Evolutionary conservation across 2,329 filamentous ascomycete species (phyloP).

Genomic region (Akanthomyces uredinophilus): DNA sequence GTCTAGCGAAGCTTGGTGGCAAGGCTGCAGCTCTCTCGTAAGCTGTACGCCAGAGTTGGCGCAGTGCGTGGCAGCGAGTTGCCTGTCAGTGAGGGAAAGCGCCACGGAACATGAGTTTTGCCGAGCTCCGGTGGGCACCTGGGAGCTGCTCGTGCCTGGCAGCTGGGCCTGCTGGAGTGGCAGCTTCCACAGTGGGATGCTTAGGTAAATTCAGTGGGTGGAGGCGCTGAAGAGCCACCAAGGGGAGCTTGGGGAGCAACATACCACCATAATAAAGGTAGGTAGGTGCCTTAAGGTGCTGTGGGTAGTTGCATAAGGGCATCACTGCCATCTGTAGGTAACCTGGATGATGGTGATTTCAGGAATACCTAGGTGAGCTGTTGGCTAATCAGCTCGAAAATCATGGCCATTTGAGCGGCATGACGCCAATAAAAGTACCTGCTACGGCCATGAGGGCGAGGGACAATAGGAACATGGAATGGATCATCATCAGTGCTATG

Average conservation of each 20-base stretch:
- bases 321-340: background rate
- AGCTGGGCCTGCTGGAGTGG: background rate
- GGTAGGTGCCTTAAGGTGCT: too few relatives aligned
- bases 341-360: background rate
- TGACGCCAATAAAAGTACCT: too few relatives aligned
- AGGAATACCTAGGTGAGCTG: background rate
- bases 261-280: too few relatives aligned
- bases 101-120: constrained; percentile 17
- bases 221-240: background rate
- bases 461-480: too few relatives aligned
- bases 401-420: too few relatives aligned
- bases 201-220: too few relatives aligned
- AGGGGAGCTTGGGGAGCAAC: background rate
- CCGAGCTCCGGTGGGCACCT: constrained; percentile 16
- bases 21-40: constrained; percentile 25
- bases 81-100: constrained; percentile 3
- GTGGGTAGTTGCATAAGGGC: background rate
- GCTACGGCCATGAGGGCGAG: too few relatives aligned
- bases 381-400: too few relatives aligned
- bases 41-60: constrained; percentile 15
- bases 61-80: constrained; percentile 13
- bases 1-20: constrained; percentile 19
- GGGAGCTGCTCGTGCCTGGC: too few relatives aligned
- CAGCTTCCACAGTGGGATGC: background rate
- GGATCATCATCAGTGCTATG: background rate